These are phyloP conservation scores for Phalaenopsis hybrid DNA, from an alignment of 116 monocot species.

Conservation along the genomic window DNA sequence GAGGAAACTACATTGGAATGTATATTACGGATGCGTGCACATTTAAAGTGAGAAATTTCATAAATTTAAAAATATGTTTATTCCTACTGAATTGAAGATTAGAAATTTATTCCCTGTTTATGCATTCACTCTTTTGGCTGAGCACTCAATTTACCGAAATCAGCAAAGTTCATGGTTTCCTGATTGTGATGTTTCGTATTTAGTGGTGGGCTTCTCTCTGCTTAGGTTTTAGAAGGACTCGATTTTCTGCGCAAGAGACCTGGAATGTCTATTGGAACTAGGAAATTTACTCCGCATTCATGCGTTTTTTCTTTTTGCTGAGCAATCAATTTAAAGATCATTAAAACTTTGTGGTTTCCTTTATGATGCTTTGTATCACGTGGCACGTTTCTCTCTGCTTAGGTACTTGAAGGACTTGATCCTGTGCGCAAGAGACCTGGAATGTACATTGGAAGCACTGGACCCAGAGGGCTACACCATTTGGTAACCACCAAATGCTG, in stretches of 20 bases:
- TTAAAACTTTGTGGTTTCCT: background rate
- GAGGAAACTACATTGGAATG: background rate
- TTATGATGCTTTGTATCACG: background rate
- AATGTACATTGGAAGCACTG: slow-evolving; percentile 98
- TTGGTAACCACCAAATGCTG: slow-evolving; percentile 39
- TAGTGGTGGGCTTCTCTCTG: background rate
- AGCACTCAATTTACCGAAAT: background rate
- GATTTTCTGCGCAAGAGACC: slow-evolving; percentile 94
- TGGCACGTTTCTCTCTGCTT: slow-evolving; percentile 2
- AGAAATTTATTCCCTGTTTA: background rate
- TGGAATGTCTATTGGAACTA: slow-evolving; percentile 85
- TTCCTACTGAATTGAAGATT: background rate
- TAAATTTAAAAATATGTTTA: background rate
- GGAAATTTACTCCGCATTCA: background rate
- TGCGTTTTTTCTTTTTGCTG: background rate
- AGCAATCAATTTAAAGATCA: background rate
- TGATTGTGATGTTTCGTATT: background rate
- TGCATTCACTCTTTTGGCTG: background rate
- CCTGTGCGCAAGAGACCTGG: slow-evolving; percentile 95
- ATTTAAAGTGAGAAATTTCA: background rate
- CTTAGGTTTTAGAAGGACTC: slow-evolving; percentile 84
- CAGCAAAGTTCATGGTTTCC: background rate
- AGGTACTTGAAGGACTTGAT: slow-evolving; percentile 95
- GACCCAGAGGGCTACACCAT: slow-evolving; percentile 93
- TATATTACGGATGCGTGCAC: background rate